Percentiles rank a stretch among this genome's conserved stretches.
Conservation (phyloP, 2,329 filamentous ascomycete genomes). For the Nigrospora osmanthi region DNA sequence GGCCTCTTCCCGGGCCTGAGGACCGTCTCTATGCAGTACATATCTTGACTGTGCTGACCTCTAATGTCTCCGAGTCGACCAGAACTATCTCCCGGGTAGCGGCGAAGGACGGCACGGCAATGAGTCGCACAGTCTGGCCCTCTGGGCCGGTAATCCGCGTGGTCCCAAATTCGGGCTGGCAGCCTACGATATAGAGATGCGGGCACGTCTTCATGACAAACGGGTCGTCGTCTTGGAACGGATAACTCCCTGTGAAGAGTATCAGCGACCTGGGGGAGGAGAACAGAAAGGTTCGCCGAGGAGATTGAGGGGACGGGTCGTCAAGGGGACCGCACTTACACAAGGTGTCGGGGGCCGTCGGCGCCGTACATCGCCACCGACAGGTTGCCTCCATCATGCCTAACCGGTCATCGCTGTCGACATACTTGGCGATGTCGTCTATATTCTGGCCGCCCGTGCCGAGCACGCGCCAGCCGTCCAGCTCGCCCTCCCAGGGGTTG, state of each 20-base stretch:
- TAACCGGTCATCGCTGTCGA: constrained; percentile 68
- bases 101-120: constrained; percentile 78
- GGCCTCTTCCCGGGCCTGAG: not conserved
- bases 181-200: constrained; percentile 85
- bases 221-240: constrained; percentile 88
- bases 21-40: constrained; percentile 7
- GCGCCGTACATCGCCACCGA: constrained; percentile 83
- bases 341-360: constrained; percentile 90
- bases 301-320: not conserved
- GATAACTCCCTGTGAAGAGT: constrained; percentile 68
- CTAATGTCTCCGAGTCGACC: constrained; percentile 78
- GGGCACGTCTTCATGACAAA: constrained; percentile 82
- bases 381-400: constrained; percentile 94
- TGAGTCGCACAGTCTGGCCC: constrained; percentile 64
- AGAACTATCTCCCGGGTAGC: constrained; percentile 73
- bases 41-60: constrained; percentile 63
- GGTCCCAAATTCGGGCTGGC: constrained; percentile 72
- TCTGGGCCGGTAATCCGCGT: constrained; percentile 57
- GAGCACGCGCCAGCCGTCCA: constrained; percentile 83
- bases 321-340: constrained; percentile 51
- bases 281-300: not conserved
- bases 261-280: not conserved
- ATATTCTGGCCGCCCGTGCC: constrained; percentile 89
- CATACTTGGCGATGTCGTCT: constrained; percentile 88
- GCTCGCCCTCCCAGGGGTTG: constrained; percentile 85